These are phyloP conservation scores for Xerocomus potaroensis DNA, from an alignment of 768 basidiomycete genomes.

Conservation along the genomic window DNA sequence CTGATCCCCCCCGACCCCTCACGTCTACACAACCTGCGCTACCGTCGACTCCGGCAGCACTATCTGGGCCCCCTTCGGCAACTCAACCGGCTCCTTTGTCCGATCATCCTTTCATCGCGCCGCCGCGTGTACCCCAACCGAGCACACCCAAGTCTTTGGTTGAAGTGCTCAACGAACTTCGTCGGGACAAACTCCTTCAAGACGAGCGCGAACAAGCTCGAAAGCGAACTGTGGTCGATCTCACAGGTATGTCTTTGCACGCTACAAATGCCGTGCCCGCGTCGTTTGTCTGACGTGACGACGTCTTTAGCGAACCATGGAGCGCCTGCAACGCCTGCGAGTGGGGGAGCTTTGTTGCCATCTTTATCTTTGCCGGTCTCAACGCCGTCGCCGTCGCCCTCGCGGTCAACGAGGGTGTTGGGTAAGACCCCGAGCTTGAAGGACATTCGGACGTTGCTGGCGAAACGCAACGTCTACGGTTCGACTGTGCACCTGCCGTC, in stretches of 20 bases:
- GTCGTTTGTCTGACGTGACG: background rate
- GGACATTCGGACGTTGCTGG: constrained; percentile 12
- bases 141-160: constrained; percentile 14
- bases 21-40: background rate
- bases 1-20: background rate
- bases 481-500: background rate
- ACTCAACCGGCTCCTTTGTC: constrained; percentile 1
- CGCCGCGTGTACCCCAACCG: constrained; percentile 19
- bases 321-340: background rate
- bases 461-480: constrained; percentile 5
- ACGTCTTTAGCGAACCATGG: background rate
- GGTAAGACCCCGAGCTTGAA: constrained; percentile 15
- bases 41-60: background rate
- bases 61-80: background rate
- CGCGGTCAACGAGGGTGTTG: background rate
- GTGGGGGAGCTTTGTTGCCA: too few species aligned
- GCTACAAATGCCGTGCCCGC: too few species aligned
- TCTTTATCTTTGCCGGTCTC: background rate
- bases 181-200: constrained; percentile 2
- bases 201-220: constrained; percentile 1
- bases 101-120: constrained; percentile 16
- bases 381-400: background rate
- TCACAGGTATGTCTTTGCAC: background rate
- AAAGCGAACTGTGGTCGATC: background rate
- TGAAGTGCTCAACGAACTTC: constrained; percentile 22